Base-by-base conservation (phyloP, 805 yeast species). In the Candida methanosorbosa region DNA sequence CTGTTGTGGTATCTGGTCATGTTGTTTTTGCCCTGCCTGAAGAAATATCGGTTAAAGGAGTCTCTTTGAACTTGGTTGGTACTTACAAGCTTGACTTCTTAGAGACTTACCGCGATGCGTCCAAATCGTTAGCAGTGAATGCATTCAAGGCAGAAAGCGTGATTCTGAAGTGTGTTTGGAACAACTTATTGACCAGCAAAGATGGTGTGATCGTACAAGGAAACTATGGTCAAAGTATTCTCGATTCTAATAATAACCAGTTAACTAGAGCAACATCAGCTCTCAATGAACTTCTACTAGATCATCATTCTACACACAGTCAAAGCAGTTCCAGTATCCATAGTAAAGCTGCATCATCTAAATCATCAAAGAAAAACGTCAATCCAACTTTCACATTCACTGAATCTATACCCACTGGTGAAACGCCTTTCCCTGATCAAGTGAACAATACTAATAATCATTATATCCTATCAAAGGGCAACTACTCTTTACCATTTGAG, bases 401-500 rank as follows among this genome's bases (percentile, higher is more conserved):
- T 17, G 30, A 38, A 7, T 15, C 29, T 4, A 41, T 45, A 4
- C 49, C 44, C 4, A 35, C 50, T 3, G 57, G 56, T 1, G 36
- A 35, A 21, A 56, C 61, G 0, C 61, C 61, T 4, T 69, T 68
- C 34, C 57, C 57, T n/a, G 41, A 48, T 26, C 37, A 39, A 3
- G 19, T 5, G 4, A 23, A n/a, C 2, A 9, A 11, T 12, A 4
- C 12, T 3, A 31, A 24, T 17, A 18, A 9, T 5, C 5, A 17
- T 17, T 72, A 59, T 42, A 50, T 60, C 12, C 50, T 72, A 20
- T 75, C 75, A 2, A 55, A 64, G 36, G 78, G 78, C 1, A 72
- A 72, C 46, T 72, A 72, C 43, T 61, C 65, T 29, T 49, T 72
- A 33, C 78, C 78, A 0, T 72, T 72, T 42, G 48, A 41, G 23